A percentile compares a stretch with the other conserved stretches of the same genome.
phyloP scores from a whole-genome alignment of 768 basidiomycete genomes.

The Stropharia rugosoannulata region DNA sequence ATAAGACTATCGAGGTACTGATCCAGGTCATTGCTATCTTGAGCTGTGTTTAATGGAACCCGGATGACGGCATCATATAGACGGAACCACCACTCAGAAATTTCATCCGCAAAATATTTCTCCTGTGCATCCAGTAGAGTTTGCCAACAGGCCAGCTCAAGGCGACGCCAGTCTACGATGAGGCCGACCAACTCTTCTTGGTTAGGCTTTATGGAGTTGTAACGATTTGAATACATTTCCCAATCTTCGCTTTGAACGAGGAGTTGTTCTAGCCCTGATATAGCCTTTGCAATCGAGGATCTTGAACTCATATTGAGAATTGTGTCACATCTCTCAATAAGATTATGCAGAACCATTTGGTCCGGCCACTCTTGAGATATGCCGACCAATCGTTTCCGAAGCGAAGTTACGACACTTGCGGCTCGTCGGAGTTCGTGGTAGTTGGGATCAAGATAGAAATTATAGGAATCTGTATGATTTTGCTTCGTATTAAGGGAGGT shows the following conservation, averaged over 20 bases:
- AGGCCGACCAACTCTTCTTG: slow-evolving; percentile 66
- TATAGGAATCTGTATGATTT: slow-evolving; percentile 32
- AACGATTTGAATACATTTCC: slow-evolving; percentile 94
- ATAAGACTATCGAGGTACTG: slow-evolving; percentile 66
- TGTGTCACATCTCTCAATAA: slow-evolving; percentile 66
- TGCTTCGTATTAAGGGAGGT: slow-evolving; percentile 10
- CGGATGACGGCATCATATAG: slow-evolving; percentile 78
- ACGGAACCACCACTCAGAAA: slow-evolving; percentile 83
- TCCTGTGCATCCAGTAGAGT: slow-evolving; percentile 73
- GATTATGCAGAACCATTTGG: slow-evolving; percentile 93
- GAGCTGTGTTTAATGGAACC: slow-evolving; percentile 51
- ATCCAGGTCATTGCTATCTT: slow-evolving; percentile 39
- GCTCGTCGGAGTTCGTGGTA: slow-evolving; percentile 67
- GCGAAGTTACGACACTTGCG: slow-evolving; percentile 43
- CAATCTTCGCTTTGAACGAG: slow-evolving; percentile 90
- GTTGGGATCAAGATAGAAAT: slow-evolving; percentile 86
- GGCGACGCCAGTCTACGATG: slow-evolving; percentile 86
- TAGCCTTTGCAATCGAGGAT: slow-evolving; percentile 78
- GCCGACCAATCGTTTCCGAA: slow-evolving; percentile 50
- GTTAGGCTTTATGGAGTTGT: slow-evolving; percentile 72
- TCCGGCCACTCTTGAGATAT: slow-evolving; percentile 90
- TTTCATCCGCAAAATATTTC: slow-evolving; percentile 46
- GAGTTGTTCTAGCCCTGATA: slow-evolving; percentile 83
- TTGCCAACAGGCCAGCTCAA: slow-evolving; percentile 90
- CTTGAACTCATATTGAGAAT: slow-evolving; percentile 60